Evolutionary conservation across 163 green algal species (phyloP), one percentile per base, ranked within the genome.

Genomic region (Coccomyxa subellipsoidea): DNA sequence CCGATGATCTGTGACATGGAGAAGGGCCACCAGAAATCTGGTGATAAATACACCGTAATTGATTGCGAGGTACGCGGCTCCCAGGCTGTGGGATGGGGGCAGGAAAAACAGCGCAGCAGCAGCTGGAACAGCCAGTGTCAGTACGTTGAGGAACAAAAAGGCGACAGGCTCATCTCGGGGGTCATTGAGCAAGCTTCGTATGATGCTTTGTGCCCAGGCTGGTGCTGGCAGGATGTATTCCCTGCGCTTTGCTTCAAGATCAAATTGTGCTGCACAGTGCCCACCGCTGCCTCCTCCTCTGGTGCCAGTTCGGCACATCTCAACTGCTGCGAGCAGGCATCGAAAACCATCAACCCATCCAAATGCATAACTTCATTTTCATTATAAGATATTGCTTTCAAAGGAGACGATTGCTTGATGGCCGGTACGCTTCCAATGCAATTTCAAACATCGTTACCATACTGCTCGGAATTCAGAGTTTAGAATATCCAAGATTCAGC

Each of bases 1-100:
- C 4, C 91, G 80, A 85, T 98, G 94, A 87, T 97, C 85, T 7
- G 87, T 91, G 73, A 91, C 92, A 81, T 98, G 94, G 34, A 98
- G 88, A 32, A 98, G 87, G 0, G 88, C 91, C 9, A 98, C 86
- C 87, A 98, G 88, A 84, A 93, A 98, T 15, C 94, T 89, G 69
- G 95, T 90, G 29, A 98, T 81, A 85, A 93, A 98, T 0, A 96
- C 69, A 0, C 77, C 89, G 72, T 93, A 96, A 76, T 92, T 93
- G 21, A 69, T 70, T 25, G n/a, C 37, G 0, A 82, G 37, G 78
- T 77, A 77, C 6, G 66, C 2, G 59, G 37, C 36, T 29, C 78
- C 78, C 23, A 66, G 12, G 29, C 8, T 23, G 66, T 82, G 54
- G 23, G 54, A 70, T 35, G 27, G 18, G 15, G 27, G 36, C 15